Evolutionary conservation across 139 green algal species (phyloP), one percentile per base, ranked within the genome.

Genomic region (Micromonas pusilla): DNA sequence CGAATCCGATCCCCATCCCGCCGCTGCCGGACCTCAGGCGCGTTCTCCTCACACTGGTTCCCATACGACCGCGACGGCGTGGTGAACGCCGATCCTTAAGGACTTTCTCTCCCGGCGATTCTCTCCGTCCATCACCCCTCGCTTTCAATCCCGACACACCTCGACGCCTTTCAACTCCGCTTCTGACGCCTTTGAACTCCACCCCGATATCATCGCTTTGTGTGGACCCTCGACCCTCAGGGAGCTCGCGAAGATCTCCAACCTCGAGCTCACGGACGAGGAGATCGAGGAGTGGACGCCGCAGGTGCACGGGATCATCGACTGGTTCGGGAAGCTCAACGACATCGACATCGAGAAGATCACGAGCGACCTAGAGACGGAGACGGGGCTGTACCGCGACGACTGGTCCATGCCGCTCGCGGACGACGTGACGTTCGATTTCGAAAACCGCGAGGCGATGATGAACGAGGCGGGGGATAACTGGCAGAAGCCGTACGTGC

Each of bases 311-410:
- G 68, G 20, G 21, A 75, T 75, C 68, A 13, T 75, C 4, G 31
- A 62, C 19, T 75, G 68, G 68, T 75, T 75, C 37, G 68, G 68
- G 23, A 23, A 75, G 38, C 36, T 75, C 21, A 62, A 39, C 26
- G 68, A 75, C 0, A 36, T 75, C 5, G 68, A 75, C 25, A 19
- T 75, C 20, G 68, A 53, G 1, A 26, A 32, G 45, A 57, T 57
- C 9, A 57, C 9, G 9, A 57, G 16, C 9, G 45, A 57, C 45
- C 9, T 57, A 9, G 45, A 57, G n/a, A n/a, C n/a, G n/a, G n/a
- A n/a, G n/a, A n/a, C n/a, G n/a, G n/a, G n/a, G 45, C 45, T 57
- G 45, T 57, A 57, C 45, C 9, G 45, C 9, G 45, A 75, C 13
- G 31, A 39, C 21, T 34, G 63, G 2, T 31, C 32, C 28, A 32